These are phyloP conservation scores for Fusarium keratoplasticum DNA, from an alignment of 2,329 filamentous ascomycete species.

Conservation along the genomic window DNA sequence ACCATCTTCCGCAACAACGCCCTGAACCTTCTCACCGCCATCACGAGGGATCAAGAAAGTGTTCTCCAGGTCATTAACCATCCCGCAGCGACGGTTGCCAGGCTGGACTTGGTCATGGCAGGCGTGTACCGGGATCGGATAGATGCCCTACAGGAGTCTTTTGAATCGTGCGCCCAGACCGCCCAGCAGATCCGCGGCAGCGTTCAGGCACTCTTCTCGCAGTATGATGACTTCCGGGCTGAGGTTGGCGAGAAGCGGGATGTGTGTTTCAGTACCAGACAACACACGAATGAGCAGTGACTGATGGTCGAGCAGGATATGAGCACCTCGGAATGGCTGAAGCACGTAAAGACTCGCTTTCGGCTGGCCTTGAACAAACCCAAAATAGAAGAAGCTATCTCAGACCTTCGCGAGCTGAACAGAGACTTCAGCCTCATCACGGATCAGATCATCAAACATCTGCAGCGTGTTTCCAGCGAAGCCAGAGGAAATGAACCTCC, in stretches of 20 bases:
- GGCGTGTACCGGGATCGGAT: neutral
- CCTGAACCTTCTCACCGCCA: neutral
- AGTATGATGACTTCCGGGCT: neutral
- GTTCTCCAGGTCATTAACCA: neutral
- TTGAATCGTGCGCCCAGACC: neutral
- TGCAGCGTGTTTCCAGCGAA: neutral
- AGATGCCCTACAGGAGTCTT: neutral
- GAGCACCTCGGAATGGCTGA: neutral
- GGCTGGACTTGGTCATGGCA: neutral
- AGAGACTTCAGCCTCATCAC: neutral
- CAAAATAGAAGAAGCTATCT: neutral
- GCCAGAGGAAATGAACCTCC: no score
- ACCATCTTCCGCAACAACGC: slow-evolving; percentile 1
- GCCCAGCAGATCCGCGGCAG: neutral
- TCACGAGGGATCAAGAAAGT: neutral
- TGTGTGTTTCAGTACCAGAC: no score
- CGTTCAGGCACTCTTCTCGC: no score
- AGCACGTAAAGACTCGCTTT: neutral
- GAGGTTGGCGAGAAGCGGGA: neutral
- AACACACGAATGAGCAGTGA: no score
- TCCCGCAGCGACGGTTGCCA: neutral
- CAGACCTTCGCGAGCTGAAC: neutral
- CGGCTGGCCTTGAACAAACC: neutral
- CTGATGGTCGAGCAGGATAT: no score
- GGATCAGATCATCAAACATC: neutral